Conservation (phyloP, 805 yeast genomes). For the Cyberlindnera petersonii region DNA sequence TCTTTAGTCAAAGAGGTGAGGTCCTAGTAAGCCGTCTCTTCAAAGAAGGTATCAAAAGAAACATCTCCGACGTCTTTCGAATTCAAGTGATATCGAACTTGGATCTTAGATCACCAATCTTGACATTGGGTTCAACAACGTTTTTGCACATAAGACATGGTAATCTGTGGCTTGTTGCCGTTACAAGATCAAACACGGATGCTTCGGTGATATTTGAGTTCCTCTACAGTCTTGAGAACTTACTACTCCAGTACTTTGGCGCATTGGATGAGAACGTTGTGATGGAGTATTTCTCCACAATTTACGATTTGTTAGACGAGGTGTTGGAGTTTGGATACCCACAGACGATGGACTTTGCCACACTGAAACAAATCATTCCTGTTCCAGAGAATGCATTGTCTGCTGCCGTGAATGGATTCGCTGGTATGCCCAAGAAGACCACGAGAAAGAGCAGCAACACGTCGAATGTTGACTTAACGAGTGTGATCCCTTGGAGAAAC, state of each 20-base stretch:
- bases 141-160: constrained; percentile 69
- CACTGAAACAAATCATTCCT: constrained; percentile 35
- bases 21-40: constrained; percentile 70
- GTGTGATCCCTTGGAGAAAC: constrained; percentile 58
- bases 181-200: constrained; percentile 86
- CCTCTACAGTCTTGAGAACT: constrained; percentile 53
- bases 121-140: constrained; percentile 90
- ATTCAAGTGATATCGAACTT: constrained; percentile 79
- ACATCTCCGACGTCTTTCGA: constrained; percentile 84
- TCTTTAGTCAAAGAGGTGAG: constrained; percentile 80
- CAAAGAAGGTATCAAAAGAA: constrained; percentile 71
- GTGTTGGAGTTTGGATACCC: constrained; percentile 77
- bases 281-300: constrained; percentile 58
- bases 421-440: neutral
- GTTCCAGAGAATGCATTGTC: constrained; percentile 6
- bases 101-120: constrained; percentile 60
- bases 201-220: constrained; percentile 79
- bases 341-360: constrained; percentile 51
- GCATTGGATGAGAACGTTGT: constrained; percentile 42
- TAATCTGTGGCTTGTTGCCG: constrained; percentile 77
- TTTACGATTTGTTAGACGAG: constrained; percentile 78
- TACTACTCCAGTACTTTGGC: constrained; percentile 44
- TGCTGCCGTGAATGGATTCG: neutral
- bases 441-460: constrained; percentile 7
- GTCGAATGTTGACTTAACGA: constrained; percentile 6